These are phyloP conservation scores for Luffa aegyptiaca DNA, from an alignment of 306 rosid genomes.

Conservation along the genomic window DNA sequence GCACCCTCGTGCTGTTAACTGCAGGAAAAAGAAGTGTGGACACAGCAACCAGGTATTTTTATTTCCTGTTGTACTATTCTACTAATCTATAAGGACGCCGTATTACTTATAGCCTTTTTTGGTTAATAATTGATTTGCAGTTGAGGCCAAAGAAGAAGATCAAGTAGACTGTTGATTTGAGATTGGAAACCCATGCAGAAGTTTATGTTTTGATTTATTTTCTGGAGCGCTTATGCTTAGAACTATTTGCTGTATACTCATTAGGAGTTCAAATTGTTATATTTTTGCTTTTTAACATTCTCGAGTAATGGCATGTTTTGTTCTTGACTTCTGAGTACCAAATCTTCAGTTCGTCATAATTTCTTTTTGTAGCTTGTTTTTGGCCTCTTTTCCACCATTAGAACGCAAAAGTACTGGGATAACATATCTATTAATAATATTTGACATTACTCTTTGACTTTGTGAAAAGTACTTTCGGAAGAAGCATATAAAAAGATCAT, in stretches of 20 bases:
- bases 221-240: constrained; percentile 6
- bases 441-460: not conserved
- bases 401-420: not conserved
- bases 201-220: constrained; percentile 16
- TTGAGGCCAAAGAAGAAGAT: constrained; percentile 99
- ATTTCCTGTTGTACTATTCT: not conserved
- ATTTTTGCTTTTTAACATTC: not conserved
- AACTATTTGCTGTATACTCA: constrained; percentile 5
- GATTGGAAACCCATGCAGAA: not conserved
- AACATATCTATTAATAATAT: not conserved
- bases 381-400: not conserved
- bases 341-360: not conserved
- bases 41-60: constrained; percentile 89
- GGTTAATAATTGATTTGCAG: constrained; percentile 30
- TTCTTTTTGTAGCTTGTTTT: not conserved
- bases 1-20: constrained; percentile 99
- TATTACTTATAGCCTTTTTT: not conserved
- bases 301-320: not conserved
- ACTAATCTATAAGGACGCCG: not conserved
- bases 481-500: not conserved
- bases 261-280: constrained; percentile 2
- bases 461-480: not conserved
- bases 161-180: constrained; percentile 44
- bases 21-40: constrained; percentile 99
- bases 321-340: not conserved